Conservation (phyloP, 2,329 filamentous ascomycete genomes). For the Talaromyces sp. region DNA sequence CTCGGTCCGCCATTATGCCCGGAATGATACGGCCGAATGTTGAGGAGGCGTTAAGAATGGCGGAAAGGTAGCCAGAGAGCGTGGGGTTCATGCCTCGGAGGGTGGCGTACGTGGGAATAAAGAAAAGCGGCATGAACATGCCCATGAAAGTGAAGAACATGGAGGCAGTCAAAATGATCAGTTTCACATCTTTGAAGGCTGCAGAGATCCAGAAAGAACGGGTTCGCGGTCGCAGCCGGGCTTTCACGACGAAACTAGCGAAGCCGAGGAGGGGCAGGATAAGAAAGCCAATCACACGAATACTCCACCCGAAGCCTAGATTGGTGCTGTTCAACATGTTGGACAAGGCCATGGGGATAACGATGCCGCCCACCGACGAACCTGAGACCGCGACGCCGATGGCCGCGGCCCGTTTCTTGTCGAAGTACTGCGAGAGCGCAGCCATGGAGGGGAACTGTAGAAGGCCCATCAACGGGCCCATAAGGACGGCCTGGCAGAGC, state of each 20-base stretch:
- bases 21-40: conserved; percentile 33
- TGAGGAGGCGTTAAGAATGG: conserved; percentile 31
- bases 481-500: conserved; percentile 45
- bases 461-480: conserved; percentile 43
- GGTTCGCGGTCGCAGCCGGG: conserved; percentile 40
- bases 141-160: conserved; percentile 25
- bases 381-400: conserved; percentile 27
- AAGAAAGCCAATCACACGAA: conserved; percentile 61
- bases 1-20: conserved; percentile 31
- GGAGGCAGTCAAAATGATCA: conserved; percentile 18
- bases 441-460: conserved; percentile 28
- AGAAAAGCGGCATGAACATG: conserved; percentile 30
- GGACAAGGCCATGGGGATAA: conserved; percentile 50
- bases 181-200: conserved; percentile 22
- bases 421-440: conserved; percentile 28
- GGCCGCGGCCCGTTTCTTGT: conserved; percentile 24
- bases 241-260: conserved; percentile 35
- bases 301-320: conserved; percentile 55
- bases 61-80: conserved; percentile 24
- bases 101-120: conserved; percentile 25
- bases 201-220: conserved; percentile 18
- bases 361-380: conserved; percentile 51
- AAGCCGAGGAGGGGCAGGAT: conserved; percentile 42
- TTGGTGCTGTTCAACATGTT: conserved; percentile 35
- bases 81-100: conserved; percentile 19